These are phyloP conservation scores for Apiospora malaysiana DNA, from an alignment of 2,329 filamentous ascomycete genomes.

Conservation along the genomic window DNA sequence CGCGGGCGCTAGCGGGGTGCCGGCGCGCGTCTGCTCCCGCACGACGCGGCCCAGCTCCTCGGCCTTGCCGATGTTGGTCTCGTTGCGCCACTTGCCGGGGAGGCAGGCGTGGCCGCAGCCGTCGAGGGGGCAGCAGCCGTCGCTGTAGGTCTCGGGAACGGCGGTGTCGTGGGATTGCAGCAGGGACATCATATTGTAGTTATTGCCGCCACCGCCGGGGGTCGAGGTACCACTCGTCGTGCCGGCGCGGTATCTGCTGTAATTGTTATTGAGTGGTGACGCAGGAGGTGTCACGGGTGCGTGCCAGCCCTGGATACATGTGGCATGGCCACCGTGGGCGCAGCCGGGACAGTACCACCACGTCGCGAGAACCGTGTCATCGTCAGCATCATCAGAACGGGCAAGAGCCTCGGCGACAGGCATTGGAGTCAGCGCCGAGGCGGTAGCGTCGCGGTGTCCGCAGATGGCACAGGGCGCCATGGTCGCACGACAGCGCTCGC, in stretches of 20 bases:
- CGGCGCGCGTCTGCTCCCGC: conserved; percentile 46
- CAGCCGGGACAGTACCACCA: conserved; percentile 72
- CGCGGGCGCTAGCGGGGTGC: neutral
- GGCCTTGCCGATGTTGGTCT: conserved; percentile 49
- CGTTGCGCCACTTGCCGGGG: conserved; percentile 60
- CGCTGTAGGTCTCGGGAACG: conserved; percentile 49
- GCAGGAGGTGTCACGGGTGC: conserved; percentile 36
- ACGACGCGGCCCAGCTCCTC: conserved; percentile 60
- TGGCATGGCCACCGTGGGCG: conserved; percentile 66
- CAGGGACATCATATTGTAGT: neutral
- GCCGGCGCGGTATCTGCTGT: neutral
- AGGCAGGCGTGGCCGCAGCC: conserved; percentile 70
- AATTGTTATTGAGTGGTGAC: neutral
- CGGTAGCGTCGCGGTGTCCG: conserved; percentile 55
- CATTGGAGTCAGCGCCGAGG: conserved; percentile 39
- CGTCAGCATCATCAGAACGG: conserved; percentile 22
- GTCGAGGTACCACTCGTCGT: conserved; percentile 23
- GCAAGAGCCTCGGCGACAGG: conserved; percentile 34
- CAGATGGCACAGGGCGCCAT: conserved; percentile 67
- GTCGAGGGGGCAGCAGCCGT: conserved; percentile 68
- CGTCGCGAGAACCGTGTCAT: conserved; percentile 44
- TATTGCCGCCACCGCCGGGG: conserved; percentile 14
- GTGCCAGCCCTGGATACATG: conserved; percentile 67
- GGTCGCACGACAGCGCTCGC: conserved; percentile 58
- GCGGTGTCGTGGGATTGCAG: conserved; percentile 30